Base-by-base conservation (phyloP, 2,329 filamentous ascomycete species). In the Exophiala alcalophila region DNA sequence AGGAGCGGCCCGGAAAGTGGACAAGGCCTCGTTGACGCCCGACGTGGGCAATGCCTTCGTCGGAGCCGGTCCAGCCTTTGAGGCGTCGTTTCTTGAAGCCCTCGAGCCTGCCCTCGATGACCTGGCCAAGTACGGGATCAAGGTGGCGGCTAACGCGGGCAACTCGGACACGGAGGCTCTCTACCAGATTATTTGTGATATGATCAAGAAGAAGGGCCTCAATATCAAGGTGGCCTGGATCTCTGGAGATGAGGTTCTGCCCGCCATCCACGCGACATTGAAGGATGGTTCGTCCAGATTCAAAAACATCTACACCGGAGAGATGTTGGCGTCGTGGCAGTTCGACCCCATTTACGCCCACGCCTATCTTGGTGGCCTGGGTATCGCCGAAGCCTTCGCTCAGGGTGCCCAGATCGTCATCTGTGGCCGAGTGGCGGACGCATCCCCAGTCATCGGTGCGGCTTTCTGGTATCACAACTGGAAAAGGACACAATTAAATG, bases 81-180 rank as follows among this genome's bases (percentile, higher is more conserved):
- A 77, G 47, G 62, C 66, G 1, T 71, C 73, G 1, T 76, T 78
- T 48, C 63, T 77, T 18, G 69, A 76, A 57, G 67, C 72, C 5
- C 44, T 69, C 21, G 60, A 66, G 38, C 66, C 65, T 1, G 66
- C 66, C 2, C 46, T 69, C 23, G 57, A 62, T 4, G 60, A 67
- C 43, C 46, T 71, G 12, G 65, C 65, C 7, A 62, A 59, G 31
- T 52, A 69, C 49, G 57, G 61, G 0, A 69, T 71, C 41, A 70
- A 68, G 44, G 43, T 71, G 2, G 68, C 65, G 3, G 67, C 67
- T 16, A 71, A 71, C 59, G 68, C 68, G 9, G 68, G 68, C 0
- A 66, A 65, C 12, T 57, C 62, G 2, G 67, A 71, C 47, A 68
- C 67, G 0, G 57, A 65, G 41, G 62, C 57, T 7, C 56, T 71